Percentiles rank a stretch among this genome's conserved stretches.
Conservation (phyloP, 805 yeast species). For the Yamadazyma laniorum region DNA sequence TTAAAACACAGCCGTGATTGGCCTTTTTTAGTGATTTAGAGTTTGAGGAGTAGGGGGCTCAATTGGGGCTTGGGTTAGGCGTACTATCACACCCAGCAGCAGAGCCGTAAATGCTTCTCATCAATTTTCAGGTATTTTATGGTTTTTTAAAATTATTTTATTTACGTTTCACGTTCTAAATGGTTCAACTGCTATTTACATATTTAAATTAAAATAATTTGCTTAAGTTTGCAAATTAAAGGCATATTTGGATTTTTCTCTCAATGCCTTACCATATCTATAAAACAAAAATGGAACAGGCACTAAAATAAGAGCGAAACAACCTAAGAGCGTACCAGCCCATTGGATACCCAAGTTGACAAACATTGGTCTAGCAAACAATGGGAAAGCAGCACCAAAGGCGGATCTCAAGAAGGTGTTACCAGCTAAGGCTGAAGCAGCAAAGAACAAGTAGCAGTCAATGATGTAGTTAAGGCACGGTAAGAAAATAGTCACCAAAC, state of each 20-base stretch:
- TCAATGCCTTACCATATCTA: constrained; percentile 43
- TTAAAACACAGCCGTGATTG: too few relatives aligned
- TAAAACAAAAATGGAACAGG: constrained; percentile 59
- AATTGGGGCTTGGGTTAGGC: too few relatives aligned
- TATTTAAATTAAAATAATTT: too few relatives aligned
- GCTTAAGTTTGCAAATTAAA: constrained; percentile 13
- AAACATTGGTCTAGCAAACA: constrained; percentile 55
- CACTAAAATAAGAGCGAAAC: constrained; percentile 48
- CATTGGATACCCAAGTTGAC: constrained; percentile 48
- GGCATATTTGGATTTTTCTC: constrained; percentile 18
- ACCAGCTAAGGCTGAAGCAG: constrained; percentile 67
- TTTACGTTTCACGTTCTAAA: too few relatives aligned
- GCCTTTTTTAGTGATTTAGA: too few relatives aligned
- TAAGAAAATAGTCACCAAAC: constrained; percentile 56
- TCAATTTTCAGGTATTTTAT: too few relatives aligned
- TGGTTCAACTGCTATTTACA: too few relatives aligned
- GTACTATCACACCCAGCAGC: too few relatives aligned
- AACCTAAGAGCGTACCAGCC: constrained; percentile 56
- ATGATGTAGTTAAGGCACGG: constrained; percentile 60
- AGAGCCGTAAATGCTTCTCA: too few relatives aligned
- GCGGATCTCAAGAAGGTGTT: constrained; percentile 58
- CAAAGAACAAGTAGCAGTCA: constrained; percentile 55
- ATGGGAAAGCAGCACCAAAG: constrained; percentile 61
- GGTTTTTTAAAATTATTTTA: too few relatives aligned
- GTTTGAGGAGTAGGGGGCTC: too few relatives aligned